A percentile compares a stretch with the other conserved stretches of the same genome.
Evolutionary conservation across 2,329 filamentous ascomycete genomes (phyloP).

Genomic region (Verticillium nubilum): DNA sequence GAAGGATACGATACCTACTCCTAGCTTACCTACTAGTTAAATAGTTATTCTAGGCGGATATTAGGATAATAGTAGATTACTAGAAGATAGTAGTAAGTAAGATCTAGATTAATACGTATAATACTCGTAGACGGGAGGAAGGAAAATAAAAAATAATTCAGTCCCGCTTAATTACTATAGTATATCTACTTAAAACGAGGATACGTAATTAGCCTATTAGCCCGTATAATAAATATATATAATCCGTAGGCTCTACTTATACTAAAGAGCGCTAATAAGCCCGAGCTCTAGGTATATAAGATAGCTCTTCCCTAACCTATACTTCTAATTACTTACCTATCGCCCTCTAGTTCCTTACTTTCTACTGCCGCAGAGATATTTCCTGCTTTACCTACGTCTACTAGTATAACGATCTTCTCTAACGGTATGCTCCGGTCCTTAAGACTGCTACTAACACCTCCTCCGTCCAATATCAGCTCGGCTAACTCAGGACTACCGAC

Average conservation of each 20-base stretch:
- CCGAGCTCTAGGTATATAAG: neutral
- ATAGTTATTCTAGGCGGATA: neutral
- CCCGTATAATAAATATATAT: neutral
- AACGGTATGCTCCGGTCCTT: neutral
- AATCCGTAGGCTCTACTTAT: neutral
- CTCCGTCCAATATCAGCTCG: neutral
- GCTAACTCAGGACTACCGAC: neutral
- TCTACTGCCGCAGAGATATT: neutral
- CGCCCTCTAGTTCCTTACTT: neutral
- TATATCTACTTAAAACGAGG: neutral
- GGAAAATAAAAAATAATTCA: neutral
- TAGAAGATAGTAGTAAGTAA: neutral
- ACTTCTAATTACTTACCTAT: neutral
- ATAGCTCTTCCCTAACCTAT: neutral
- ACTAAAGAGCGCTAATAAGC: neutral
- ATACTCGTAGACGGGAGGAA: neutral
- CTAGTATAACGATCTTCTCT: neutral
- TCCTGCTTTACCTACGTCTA: neutral
- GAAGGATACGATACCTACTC: no score
- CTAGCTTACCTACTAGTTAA: no score
- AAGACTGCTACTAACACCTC: neutral
- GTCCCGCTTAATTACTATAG: neutral
- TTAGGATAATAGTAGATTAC: neutral
- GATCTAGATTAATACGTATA: neutral
- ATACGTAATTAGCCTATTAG: neutral